phyloP scores from a whole-genome alignment of 2,329 filamentous ascomycete genomes.

The Aspergillus terreus region DNA sequence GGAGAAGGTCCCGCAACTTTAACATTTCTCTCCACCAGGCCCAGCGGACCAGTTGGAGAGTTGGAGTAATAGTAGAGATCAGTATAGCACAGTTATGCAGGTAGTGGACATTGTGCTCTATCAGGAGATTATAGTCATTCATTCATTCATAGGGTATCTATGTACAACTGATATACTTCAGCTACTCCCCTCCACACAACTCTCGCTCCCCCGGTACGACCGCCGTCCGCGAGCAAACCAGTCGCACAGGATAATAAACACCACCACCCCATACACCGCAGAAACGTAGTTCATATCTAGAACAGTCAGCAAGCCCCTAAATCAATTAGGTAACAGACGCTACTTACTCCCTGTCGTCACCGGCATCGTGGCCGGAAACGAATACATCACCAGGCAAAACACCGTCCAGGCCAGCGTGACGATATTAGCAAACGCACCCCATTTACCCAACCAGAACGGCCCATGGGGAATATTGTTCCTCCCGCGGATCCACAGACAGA shows the following conservation, averaged over 20 bases:
- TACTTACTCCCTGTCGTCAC: conserved; percentile 33
- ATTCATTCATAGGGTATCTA: not conserved
- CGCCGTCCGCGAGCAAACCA: conserved; percentile 32
- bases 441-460: conserved; percentile 47
- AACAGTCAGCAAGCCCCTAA: not conserved
- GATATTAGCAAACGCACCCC: conserved; percentile 42
- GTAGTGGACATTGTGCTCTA: no score
- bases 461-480: conserved; percentile 44
- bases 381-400: conserved; percentile 37
- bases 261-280: conserved; percentile 32
- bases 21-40: not conserved
- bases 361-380: conserved; percentile 36
- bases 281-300: conserved; percentile 43
- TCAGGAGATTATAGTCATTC: no score
- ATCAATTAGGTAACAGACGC: not conserved
- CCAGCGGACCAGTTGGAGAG: not conserved
- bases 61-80: no score
- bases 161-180: not conserved
- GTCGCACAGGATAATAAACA: conserved; percentile 32
- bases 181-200: conserved; percentile 4
- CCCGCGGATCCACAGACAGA: conserved; percentile 44
- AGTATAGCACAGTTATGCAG: no score
- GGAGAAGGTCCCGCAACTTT: conserved; percentile 1
- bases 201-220: conserved; percentile 23
- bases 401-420: conserved; percentile 45